These are phyloP conservation scores for Russula vinacea DNA, from an alignment of 768 basidiomycete species.

Conservation along the genomic window DNA sequence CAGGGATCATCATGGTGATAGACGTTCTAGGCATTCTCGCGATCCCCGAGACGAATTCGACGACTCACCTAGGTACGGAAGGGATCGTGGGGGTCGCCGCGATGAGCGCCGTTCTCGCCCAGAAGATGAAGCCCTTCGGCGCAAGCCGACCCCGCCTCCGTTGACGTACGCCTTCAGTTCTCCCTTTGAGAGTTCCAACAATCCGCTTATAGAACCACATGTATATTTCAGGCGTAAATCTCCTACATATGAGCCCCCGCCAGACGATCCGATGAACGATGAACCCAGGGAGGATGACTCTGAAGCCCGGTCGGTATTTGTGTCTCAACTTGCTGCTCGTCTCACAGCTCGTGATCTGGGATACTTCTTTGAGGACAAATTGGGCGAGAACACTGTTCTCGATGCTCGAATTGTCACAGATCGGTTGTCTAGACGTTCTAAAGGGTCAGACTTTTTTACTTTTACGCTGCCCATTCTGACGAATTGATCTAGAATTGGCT, in stretches of 20 bases:
- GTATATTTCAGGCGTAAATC: conserved; percentile 55
- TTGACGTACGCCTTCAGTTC: conserved; percentile 42
- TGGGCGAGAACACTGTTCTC: conserved; percentile 90
- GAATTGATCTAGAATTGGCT: conserved; percentile 64
- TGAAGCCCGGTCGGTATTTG: conserved; percentile 97
- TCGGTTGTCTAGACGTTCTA: conserved; percentile 90
- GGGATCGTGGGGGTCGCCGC: conserved; percentile 42
- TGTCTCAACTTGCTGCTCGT: conserved; percentile 95
- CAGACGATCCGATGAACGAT: conserved; percentile 73
- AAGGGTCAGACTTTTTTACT: conserved; percentile 64
- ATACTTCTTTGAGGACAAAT: conserved; percentile 97
- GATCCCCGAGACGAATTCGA: conserved; percentile 64
- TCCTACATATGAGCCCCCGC: conserved; percentile 63
- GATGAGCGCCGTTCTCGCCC: conserved; percentile 42
- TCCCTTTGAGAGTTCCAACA: conserved; percentile 16
- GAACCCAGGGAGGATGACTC: conserved; percentile 94
- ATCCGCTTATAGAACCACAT: conserved; percentile 3
- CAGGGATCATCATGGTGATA: conserved; percentile 51
- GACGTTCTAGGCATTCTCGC: conserved; percentile 40
- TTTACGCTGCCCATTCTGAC: background rate
- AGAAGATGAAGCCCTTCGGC: conserved; percentile 42
- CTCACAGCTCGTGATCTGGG: conserved; percentile 96
- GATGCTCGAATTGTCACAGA: conserved; percentile 97
- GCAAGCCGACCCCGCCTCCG: conserved; percentile 37
- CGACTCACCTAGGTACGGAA: conserved; percentile 47